phyloP scores from a whole-genome alignment of 805 yeast genomes.

The Candida multigemmis region DNA sequence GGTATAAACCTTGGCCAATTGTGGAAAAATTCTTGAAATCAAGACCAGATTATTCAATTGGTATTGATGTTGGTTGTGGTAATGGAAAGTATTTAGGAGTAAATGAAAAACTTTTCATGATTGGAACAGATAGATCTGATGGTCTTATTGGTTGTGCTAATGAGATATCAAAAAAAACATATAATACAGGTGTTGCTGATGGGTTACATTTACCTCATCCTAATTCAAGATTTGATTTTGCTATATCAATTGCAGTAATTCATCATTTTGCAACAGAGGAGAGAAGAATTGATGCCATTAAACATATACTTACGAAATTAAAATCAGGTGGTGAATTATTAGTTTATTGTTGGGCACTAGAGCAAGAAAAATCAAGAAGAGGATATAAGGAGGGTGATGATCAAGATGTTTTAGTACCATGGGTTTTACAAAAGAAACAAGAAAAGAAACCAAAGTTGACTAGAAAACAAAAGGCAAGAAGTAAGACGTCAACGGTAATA shows the following conservation, averaged over 20 bases:
- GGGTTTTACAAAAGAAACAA: slow-evolving; percentile 64
- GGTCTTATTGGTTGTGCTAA: slow-evolving; percentile 62
- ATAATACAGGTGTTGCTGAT: slow-evolving; percentile 71
- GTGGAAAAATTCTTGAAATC: slow-evolving; percentile 60
- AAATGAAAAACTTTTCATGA: slow-evolving; percentile 55
- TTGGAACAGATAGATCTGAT: slow-evolving; percentile 70
- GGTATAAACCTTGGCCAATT: slow-evolving; percentile 97
- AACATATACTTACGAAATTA: slow-evolving; percentile 55
- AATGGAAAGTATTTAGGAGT: slow-evolving; percentile 85
- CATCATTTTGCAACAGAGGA: slow-evolving; percentile 89
- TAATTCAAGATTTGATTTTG: slow-evolving; percentile 55
- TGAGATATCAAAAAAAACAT: slow-evolving; percentile 23
- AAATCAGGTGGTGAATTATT: slow-evolving; percentile 57
- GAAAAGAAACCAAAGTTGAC: slow-evolving; percentile 20
- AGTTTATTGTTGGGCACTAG: slow-evolving; percentile 95
- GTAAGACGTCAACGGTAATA: slow-evolving; percentile 4
- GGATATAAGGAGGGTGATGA: slow-evolving; percentile 90
- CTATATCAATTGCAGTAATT: slow-evolving; percentile 89
- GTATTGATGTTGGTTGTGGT: slow-evolving; percentile 95
- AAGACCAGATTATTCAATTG: slow-evolving; percentile 50
- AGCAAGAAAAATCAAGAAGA: slow-evolving; percentile 78
- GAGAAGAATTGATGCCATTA: slow-evolving; percentile 70
- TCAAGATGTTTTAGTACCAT: slow-evolving; percentile 91
- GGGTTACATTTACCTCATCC: slow-evolving; percentile 49
- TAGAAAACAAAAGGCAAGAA: slow-evolving; percentile 10